Percentiles rank a stretch among this genome's conserved stretches.
These are phyloP conservation scores for Fusarium nelsonii DNA, from an alignment of 2,329 filamentous ascomycete species.

Conservation along the genomic window DNA sequence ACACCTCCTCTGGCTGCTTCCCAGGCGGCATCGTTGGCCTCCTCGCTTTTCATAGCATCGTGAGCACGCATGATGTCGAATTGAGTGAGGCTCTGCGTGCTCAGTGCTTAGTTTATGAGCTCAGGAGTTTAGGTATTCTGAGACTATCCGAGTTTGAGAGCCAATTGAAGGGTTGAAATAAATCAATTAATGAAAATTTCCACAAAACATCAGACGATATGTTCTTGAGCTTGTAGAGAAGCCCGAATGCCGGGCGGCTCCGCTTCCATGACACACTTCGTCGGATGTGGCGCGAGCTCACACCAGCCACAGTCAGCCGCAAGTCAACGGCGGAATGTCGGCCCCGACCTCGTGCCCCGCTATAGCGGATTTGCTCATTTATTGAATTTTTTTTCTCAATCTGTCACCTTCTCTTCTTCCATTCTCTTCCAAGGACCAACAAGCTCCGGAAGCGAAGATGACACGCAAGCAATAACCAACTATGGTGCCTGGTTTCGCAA, in stretches of 20 bases:
- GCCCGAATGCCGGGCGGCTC: constrained; percentile 32
- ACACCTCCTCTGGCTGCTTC: constrained; percentile 76
- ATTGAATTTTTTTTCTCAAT: constrained; percentile 41
- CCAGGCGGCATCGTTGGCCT: constrained; percentile 77
- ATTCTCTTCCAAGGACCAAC: constrained; percentile 42
- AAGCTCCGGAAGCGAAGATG: constrained; percentile 48
- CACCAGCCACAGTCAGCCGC: constrained; percentile 26
- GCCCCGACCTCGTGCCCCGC: constrained; percentile 39
- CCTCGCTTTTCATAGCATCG: constrained; percentile 71
- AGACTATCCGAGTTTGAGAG: too few relatives aligned
- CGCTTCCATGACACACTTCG: constrained; percentile 38
- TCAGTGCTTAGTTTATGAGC: not conserved
- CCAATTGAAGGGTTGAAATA: not conserved
- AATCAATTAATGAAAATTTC: constrained; percentile 4
- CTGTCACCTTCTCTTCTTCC: constrained; percentile 31
- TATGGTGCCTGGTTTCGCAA: constrained; percentile 47
- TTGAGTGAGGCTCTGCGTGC: constrained; percentile 4
- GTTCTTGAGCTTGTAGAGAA: constrained; percentile 24
- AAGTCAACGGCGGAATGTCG: constrained; percentile 27
- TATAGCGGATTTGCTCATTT: constrained; percentile 43
- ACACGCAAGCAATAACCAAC: constrained; percentile 53
- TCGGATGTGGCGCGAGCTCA: constrained; percentile 24
- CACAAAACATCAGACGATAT: constrained; percentile 33
- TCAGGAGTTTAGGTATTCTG: too few relatives aligned
- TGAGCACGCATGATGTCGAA: constrained; percentile 40